Conservation (phyloP, 1,139 yeast species). For the Sugiyamaella xylanicola region DNA sequence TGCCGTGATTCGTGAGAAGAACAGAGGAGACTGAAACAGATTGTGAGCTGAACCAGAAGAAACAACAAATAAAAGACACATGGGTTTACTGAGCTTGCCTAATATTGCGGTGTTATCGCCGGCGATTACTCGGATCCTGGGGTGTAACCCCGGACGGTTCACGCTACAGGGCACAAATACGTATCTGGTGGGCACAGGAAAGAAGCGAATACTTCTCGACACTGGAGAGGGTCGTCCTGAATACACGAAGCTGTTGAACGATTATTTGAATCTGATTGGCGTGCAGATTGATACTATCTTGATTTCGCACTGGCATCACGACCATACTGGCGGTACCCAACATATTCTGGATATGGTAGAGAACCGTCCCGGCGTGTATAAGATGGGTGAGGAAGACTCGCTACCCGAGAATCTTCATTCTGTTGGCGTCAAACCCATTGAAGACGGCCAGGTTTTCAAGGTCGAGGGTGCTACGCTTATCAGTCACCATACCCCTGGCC, state of each 20-base stretch:
- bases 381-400: slow-evolving; percentile 24
- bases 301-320: slow-evolving; percentile 47
- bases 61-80: neutral
- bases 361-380: slow-evolving; percentile 23
- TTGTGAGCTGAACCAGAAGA: neutral
- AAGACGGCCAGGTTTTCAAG: slow-evolving; percentile 36
- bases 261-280: slow-evolving; percentile 34
- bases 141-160: slow-evolving; percentile 45
- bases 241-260: slow-evolving; percentile 35
- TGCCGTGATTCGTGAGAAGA: no score
- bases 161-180: slow-evolving; percentile 49
- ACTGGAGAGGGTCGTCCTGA: slow-evolving; percentile 44
- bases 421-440: slow-evolving; percentile 24
- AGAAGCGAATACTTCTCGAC: slow-evolving; percentile 41
- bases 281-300: slow-evolving; percentile 39
- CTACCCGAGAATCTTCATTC: slow-evolving; percentile 14
- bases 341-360: slow-evolving; percentile 14
- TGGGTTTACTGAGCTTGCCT: slow-evolving; percentile 27
- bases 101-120: slow-evolving; percentile 42
- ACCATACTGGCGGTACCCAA: slow-evolving; percentile 42
- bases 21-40: neutral
- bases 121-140: slow-evolving; percentile 44
- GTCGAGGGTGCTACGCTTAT: slow-evolving; percentile 41
- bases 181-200: slow-evolving; percentile 44
- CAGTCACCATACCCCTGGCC: slow-evolving; percentile 45